These are phyloP conservation scores for Jacaranda copaia DNA, from an alignment of 257 asterid genomes.

Conservation along the genomic window DNA sequence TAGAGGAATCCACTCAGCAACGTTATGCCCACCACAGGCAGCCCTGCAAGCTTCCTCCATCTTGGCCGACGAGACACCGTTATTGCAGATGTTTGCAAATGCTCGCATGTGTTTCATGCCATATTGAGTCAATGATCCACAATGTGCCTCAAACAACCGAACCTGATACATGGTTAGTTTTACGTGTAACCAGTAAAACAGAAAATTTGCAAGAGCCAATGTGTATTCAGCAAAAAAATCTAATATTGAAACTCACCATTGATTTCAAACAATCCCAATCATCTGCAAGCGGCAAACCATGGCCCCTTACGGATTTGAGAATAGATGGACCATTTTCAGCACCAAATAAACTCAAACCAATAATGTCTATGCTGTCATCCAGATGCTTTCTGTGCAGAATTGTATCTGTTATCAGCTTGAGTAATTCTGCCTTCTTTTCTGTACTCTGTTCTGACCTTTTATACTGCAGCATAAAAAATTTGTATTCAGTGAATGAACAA, in stretches of 20 bases:
- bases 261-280: slow-evolving; percentile 37
- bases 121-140: slow-evolving; percentile 77
- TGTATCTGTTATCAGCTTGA: slow-evolving; percentile 57
- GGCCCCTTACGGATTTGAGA: slow-evolving; percentile 52
- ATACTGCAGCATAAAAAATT: slow-evolving; percentile 45
- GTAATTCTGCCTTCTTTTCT: slow-evolving; percentile 46
- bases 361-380: slow-evolving; percentile 62
- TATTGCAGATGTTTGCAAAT: slow-evolving; percentile 85
- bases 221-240: background rate
- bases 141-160: slow-evolving; percentile 67
- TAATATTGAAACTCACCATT: no score
- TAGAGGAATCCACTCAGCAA: slow-evolving; percentile 40
- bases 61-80: slow-evolving; percentile 36
- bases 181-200: background rate
- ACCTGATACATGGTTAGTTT: slow-evolving; percentile 47
- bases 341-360: slow-evolving; percentile 46
- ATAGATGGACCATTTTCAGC: slow-evolving; percentile 22
- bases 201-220: background rate
- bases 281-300: slow-evolving; percentile 70
- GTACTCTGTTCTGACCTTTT: slow-evolving; percentile 49
- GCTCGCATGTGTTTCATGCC: slow-evolving; percentile 95
- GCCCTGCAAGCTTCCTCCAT: slow-evolving; percentile 74
- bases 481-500: no score
- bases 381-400: slow-evolving; percentile 65
- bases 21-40: slow-evolving; percentile 53